phyloP scores from a whole-genome alignment of 2,329 filamentous ascomycete species.

The Triangularia setosa region DNA sequence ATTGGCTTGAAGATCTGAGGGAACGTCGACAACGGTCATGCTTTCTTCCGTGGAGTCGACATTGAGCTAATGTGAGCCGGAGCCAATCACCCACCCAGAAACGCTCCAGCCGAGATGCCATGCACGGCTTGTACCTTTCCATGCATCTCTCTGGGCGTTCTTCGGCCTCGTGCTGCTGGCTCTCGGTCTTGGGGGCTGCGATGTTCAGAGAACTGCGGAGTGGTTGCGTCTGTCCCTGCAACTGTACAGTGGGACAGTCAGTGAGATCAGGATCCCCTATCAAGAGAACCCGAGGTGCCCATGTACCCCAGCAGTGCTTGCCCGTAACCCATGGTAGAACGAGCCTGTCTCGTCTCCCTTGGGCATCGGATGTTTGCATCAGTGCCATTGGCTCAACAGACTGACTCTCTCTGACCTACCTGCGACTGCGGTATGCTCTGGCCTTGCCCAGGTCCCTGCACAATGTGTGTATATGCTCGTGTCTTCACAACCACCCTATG shows the following conservation, averaged over 20 bases:
- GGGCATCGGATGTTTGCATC: conserved; percentile 28
- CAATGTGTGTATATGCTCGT: conserved; percentile 18
- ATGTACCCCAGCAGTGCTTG: conserved; percentile 6
- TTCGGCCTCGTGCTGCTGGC: conserved; percentile 24
- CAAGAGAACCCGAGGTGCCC: conserved; percentile 6
- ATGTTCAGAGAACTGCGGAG: conserved; percentile 6
- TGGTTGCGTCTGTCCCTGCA: conserved; percentile 13
- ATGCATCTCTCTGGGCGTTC: conserved; percentile 27
- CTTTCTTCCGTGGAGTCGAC: conserved; percentile 46
- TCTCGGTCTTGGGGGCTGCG: conserved; percentile 2
- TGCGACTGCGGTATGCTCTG: conserved; percentile 8
- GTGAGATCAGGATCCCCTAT: conserved; percentile 13
- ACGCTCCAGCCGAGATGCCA: conserved; percentile 41
- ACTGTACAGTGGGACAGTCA: conserved; percentile 16
- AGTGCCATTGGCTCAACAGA: conserved; percentile 25
- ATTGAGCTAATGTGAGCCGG: conserved; percentile 42
- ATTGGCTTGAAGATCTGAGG: conserved; percentile 37
- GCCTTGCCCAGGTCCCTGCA: conserved; percentile 23
- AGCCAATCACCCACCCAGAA: conserved; percentile 39
- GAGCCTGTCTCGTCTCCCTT: conserved; percentile 27
- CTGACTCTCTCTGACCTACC: conserved; percentile 19
- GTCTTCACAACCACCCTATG: conserved; percentile 17
- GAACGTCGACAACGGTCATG: conserved; percentile 48
- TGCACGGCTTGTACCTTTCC: conserved; percentile 33
- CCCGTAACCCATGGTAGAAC: conserved; percentile 21